A percentile compares a stretch with the other conserved stretches of the same genome.
phyloP scores from a whole-genome alignment of 2,329 filamentous ascomycete genomes.

The Herpotrichia juniperi region DNA sequence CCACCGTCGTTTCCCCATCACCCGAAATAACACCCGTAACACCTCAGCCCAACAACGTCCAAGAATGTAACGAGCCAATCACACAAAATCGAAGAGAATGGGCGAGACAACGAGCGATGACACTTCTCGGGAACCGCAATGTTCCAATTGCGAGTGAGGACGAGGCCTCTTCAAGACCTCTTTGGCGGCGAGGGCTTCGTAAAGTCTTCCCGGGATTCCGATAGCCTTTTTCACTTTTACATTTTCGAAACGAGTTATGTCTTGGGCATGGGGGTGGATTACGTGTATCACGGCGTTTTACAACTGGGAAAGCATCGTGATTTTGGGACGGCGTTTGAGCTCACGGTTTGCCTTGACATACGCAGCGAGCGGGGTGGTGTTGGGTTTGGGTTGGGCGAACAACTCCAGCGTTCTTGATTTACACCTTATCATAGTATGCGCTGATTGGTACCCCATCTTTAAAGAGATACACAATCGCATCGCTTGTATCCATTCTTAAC shows the following conservation, averaged over 20 bases:
- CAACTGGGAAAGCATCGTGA: not conserved
- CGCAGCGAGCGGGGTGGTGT: not conserved
- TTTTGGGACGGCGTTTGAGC: slow-evolving; percentile 1
- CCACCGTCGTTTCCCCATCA: not conserved
- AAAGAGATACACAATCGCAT: not conserved
- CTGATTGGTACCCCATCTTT: not conserved
- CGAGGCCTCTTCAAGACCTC: slow-evolving; percentile 23
- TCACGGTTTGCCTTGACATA: not conserved
- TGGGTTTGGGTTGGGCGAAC: not conserved
- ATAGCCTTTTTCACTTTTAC: slow-evolving; percentile 6
- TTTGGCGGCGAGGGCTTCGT: slow-evolving; percentile 36
- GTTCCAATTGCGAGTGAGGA: slow-evolving; percentile 29
- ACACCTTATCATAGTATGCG: not conserved
- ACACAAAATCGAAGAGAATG: slow-evolving; percentile 49
- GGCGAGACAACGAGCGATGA: slow-evolving; percentile 53
- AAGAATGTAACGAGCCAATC: slow-evolving; percentile 13
- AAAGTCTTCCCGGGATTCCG: slow-evolving; percentile 43
- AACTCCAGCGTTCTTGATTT: not conserved
- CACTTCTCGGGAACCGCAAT: slow-evolving; percentile 46
- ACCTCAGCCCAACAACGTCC: not conserved
- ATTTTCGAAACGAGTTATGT: not conserved
- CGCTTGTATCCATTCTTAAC: not conserved
- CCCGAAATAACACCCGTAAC: not conserved
- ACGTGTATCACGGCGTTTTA: too few species aligned
- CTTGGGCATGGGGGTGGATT: not conserved